Conservation (phyloP, 495 filamentous ascomycete genomes). For the Staphylotrichum longicolle region DNA sequence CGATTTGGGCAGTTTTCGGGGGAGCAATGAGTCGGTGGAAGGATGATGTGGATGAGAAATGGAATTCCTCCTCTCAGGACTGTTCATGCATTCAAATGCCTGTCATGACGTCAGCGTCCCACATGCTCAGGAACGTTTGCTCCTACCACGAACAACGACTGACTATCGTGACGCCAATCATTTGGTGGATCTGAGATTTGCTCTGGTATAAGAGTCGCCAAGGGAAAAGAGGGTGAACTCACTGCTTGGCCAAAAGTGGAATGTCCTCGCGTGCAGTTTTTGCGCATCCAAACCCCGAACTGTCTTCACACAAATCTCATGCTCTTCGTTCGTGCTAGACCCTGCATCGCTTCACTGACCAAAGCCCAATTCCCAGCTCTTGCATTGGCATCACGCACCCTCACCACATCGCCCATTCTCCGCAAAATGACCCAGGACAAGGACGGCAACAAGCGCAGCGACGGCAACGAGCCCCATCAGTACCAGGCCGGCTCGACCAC, state of each 20-base stretch:
- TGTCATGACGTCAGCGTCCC: constrained; percentile 10
- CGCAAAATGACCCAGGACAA: constrained; percentile 10
- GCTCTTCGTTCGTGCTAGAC: not conserved
- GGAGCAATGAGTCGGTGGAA: too few relatives aligned
- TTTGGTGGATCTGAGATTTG: not conserved
- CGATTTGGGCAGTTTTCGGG: too few relatives aligned
- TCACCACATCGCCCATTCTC: not conserved
- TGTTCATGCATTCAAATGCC: too few relatives aligned
- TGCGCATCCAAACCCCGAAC: not conserved
- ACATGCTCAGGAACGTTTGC: not conserved
- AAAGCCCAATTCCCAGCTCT: not conserved
- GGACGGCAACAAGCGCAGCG: constrained; percentile 17
- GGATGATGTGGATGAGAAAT: too few relatives aligned
- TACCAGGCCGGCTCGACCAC: constrained; percentile 27
- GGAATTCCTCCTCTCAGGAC: too few relatives aligned
- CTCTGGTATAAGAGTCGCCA: not conserved
- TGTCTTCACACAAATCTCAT: not conserved
- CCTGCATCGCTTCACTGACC: not conserved
- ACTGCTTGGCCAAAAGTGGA: not conserved
- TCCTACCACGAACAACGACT: not conserved
- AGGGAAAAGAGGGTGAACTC: too few relatives aligned
- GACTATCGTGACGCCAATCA: not conserved
- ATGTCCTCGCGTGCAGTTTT: not conserved
- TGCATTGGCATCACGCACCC: not conserved
- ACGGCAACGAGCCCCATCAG: constrained; percentile 28